phyloP scores from a whole-genome alignment of 306 rosid species.

The Astragalus glycyphyllos region DNA sequence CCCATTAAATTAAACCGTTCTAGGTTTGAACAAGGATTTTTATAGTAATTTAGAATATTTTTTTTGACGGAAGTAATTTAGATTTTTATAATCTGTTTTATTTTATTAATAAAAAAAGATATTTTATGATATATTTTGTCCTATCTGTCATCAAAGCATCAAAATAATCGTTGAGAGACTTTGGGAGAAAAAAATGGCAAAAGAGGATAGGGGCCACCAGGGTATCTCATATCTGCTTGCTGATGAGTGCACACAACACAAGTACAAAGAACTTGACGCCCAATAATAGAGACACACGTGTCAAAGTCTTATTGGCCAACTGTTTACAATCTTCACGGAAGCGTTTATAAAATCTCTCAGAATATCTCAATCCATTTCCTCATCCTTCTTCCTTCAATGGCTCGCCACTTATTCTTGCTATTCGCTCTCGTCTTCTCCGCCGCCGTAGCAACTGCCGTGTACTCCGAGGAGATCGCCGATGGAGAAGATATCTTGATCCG shows the following conservation, averaged over 20 bases:
- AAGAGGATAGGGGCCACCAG: not conserved
- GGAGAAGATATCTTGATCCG: constrained; percentile 59
- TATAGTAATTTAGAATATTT: too few relatives aligned
- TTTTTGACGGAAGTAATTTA: too few relatives aligned
- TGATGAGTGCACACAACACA: constrained; percentile 2
- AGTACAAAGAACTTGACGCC: not conserved
- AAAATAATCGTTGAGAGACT: not conserved
- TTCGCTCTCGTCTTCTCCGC: constrained; percentile 37
- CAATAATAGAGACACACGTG: constrained; percentile 35
- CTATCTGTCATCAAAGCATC: not conserved
- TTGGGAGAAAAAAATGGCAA: not conserved
- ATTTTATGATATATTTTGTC: too few relatives aligned
- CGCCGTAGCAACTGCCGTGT: constrained; percentile 37
- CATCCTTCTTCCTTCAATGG: constrained; percentile 42
- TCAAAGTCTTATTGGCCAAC: not conserved
- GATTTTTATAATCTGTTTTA: too few relatives aligned
- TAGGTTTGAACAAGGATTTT: too few relatives aligned
- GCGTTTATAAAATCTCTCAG: not conserved
- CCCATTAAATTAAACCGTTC: too few relatives aligned
- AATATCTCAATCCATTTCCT: not conserved
- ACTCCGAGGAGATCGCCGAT: not conserved
- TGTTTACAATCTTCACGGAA: constrained; percentile 11
- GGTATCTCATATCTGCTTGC: too few relatives aligned
- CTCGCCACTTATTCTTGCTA: constrained; percentile 3
- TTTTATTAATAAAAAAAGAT: too few relatives aligned